Evolutionary conservation across 495 filamentous ascomycete species (phyloP), one percentile per base, ranked within the genome.

Genomic region (Penicillium robsamsonii): DNA sequence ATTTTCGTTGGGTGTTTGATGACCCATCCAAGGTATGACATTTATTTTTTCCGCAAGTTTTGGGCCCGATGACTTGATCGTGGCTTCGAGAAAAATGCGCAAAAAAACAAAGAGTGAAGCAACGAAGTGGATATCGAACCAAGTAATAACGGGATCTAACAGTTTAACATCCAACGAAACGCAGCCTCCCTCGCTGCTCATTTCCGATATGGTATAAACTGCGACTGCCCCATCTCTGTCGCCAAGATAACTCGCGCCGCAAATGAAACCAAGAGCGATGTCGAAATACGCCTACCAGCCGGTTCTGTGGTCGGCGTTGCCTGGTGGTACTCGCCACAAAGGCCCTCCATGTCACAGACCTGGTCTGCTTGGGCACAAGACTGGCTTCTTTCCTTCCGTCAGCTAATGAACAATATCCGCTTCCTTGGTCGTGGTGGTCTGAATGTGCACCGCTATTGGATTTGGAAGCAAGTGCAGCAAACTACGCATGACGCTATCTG

Each of bases 401-500:
- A 89, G 55, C 70, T 86, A 25, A 64, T 76, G 38, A 84, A 82
- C 75, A 89, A 87, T 60, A 69, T 86, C 38, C 75, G 71, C 53
- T 84, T 84, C 63, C 44, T 61, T n/a, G 86, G 86, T 17, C 79
- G 86, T 5, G 85, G 85, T 20, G 85, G 85, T 0, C 70, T 89
- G 27, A 83, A 84, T 60, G 74, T 83, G 13, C 55, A 70, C 65
- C 82, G 86, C 24, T 89, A 88, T 67, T 81, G 75, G 64, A 81
- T 85, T 55, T 80, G 76, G 66, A 81, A 79, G 40, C 54, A 69
- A 12, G 56, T 70, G 7, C 79, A 79, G 62, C 61, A 69, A 37
- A 60, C 70, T 11, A 68, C 78, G 4, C 69, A 78, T 38, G 63
- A 70, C 0, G 46, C 56, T 7, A 53, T 75, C 13, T 79, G 76